Evolutionary conservation across 2,329 filamentous ascomycete species (phyloP), one percentile per base, ranked within the genome.

Genomic region (Cladosporium velox): DNA sequence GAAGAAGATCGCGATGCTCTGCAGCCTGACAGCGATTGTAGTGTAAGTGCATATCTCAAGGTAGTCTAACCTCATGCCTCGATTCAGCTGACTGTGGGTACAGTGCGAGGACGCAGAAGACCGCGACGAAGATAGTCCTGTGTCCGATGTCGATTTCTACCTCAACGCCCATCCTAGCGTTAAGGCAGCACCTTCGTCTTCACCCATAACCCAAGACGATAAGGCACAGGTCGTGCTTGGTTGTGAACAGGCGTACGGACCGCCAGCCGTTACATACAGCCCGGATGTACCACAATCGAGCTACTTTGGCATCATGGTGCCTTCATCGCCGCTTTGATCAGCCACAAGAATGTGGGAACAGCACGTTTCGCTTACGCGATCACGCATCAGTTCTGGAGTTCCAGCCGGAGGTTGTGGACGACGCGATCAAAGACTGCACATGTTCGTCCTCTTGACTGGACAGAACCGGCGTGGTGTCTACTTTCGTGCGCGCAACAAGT

Each of bases 1-100:
- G 55, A 58, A 34, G 55, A 58, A 28, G 55, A 58, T 21, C 55
- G 38, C 12, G 54, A 26, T 38, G 30, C 32, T 21, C n/a, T 58
- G 30, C 21, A 26, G 49, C 32, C 18, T 54, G 28, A n/a, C 4
- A 32, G 32, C 6, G 52, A 55, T 24, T 30, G n/a, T 21, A 28
- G 24, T 21, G 55, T 58, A 12, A 41, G 55, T 54, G 18, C 11
- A 24, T 28, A 5, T 6, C 7, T 32, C 26, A 7, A 11, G 30
- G 1, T n/a, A 1, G 32, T 3, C 1, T 32, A 8, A 6, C 3
- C 7, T 34, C 18, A 15, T 11, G 21, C 5, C 30, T 18, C 18
- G 14, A 30, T 18, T 8, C 2, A 38, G 21, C 34, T 58, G 32
- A 58, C 24, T 4, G 8, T 26, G 7, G 3, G n/a, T 6, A 11